A percentile compares a stretch with the other conserved stretches of the same genome.
Evolutionary conservation across 768 basidiomycete genomes (phyloP).

Genomic region (Podaxis rugospora): DNA sequence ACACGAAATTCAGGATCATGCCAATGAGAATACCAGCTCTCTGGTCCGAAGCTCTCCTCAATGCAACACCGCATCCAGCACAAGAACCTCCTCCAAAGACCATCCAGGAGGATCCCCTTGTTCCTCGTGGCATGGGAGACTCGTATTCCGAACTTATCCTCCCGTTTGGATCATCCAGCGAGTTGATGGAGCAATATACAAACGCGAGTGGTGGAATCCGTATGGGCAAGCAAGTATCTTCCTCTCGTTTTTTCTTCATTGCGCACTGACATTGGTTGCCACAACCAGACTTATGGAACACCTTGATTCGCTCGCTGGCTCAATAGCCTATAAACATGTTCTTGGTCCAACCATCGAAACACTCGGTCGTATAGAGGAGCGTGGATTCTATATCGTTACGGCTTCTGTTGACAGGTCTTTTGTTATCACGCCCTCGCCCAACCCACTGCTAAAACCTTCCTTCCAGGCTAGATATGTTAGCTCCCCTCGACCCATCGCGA

Average conservation of each 20-base stretch:
- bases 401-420: conserved; percentile 71
- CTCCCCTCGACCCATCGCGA: conserved; percentile 50
- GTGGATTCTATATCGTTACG: conserved; percentile 79
- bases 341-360: conserved; percentile 58
- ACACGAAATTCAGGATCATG: conserved; percentile 37
- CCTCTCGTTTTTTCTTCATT: background rate
- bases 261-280: background rate
- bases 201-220: conserved; percentile 70
- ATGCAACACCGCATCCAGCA: conserved; percentile 22
- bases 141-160: conserved; percentile 65
- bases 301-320: conserved; percentile 80
- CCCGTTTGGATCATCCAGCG: conserved; percentile 56
- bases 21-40: conserved; percentile 47
- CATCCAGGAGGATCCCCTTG: conserved; percentile 23
- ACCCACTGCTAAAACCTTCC: background rate
- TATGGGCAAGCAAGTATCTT: conserved; percentile 48
- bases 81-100: conserved; percentile 12
- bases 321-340: conserved; percentile 81
- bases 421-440: background rate
- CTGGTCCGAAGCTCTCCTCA: conserved; percentile 59
- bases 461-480: conserved; percentile 61
- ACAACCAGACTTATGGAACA: conserved; percentile 63
- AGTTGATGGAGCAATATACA: conserved; percentile 62
- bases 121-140: conserved; percentile 60
- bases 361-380: conserved; percentile 50